Conservation (phyloP, 163 green algal species). For the Chloromonas sp. region DNA sequence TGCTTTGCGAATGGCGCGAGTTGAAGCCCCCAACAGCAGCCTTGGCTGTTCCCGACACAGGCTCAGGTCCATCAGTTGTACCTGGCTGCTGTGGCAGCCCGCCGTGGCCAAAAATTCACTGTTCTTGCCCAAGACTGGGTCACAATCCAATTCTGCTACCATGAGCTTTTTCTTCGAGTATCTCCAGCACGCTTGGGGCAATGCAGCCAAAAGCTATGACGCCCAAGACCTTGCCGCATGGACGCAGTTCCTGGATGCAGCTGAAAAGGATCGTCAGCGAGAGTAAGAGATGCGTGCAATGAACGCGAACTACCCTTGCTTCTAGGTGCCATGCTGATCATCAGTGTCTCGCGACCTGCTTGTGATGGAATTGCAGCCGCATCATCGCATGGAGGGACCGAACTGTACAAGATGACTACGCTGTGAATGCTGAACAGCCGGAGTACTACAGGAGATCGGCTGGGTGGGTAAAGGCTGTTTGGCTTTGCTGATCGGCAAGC, state of each 20-base stretch:
- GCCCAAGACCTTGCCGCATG: slow-evolving; percentile 31
- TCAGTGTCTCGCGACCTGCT: no score
- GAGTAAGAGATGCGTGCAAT: slow-evolving; percentile 23
- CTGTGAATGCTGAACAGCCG: slow-evolving; percentile 28
- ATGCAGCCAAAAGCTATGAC: slow-evolving; percentile 3
- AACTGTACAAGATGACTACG: slow-evolving; percentile 31
- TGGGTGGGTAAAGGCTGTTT: slow-evolving; percentile 10
- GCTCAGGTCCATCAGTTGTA: no score
- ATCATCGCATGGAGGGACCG: slow-evolving; percentile 37
- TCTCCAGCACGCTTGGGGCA: neutral
- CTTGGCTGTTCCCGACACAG: no score
- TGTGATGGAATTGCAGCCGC: slow-evolving; percentile 11
- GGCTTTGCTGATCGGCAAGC: neutral
- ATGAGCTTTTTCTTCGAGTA: neutral
- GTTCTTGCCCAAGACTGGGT: no score
- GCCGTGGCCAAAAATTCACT: no score
- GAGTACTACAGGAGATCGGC: slow-evolving; percentile 35
- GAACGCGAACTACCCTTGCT: no score
- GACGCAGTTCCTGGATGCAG: slow-evolving; percentile 28
- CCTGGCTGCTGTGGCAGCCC: no score
- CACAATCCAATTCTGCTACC: no score
- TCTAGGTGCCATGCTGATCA: no score
- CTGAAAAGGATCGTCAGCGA: slow-evolving; percentile 29
- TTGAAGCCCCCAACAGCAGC: no score
- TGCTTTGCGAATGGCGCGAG: no score